Base-by-base conservation (phyloP, 2,329 filamentous ascomycete species). In the Juglanconis sp. region DNA sequence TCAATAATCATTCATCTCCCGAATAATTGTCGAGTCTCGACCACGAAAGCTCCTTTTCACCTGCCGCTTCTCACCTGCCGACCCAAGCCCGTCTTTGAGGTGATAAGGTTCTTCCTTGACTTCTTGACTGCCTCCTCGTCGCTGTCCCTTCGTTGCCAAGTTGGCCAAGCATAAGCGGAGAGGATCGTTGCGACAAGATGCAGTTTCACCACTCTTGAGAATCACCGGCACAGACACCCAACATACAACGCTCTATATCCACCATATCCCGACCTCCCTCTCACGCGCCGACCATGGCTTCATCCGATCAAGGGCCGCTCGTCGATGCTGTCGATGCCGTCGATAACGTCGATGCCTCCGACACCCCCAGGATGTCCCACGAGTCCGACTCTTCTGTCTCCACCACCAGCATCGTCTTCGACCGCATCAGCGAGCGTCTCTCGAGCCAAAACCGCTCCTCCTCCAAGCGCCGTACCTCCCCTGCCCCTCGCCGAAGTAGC, bases 361-460 rank as follows among this genome's bases (percentile, higher is more conserved):
- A 57, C 34, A 42, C 5, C 38, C 50, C 68, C 57, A 76, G 77
- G 64, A 72, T 72, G 62, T 85, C 84, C 57, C 75, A 75, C 68
- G 82, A 82, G 63, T 91, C 90, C 3, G 73, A 84, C 50, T 91
- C 89, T n/a, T 89, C 88, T 46, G 87, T 87, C n/a, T 95, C 91
- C 38, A 94, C 91, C 10, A 92, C 89, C 4, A 94, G 91, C 67
- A 80, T 95, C 13, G 85, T 95, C 57, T 90, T 95, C 70, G 90
- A 95, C 66, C 86, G 88, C 64, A 82, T 94, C 65, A 82, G 85
- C 68, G 87, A 90, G 70, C 73, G 76, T 49, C 73, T 77, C 66
- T 69, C 17, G 56, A 66, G 66, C 56, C 62, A 61, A 3, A 56
- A 56, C 8, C 60, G 60, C 34, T 57, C 64, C 30, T 62, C 64